A percentile compares a stretch with the other conserved stretches of the same genome.
Conservation (phyloP, 2,329 filamentous ascomycete genomes). For the Sporothrix brasiliensis region DNA sequence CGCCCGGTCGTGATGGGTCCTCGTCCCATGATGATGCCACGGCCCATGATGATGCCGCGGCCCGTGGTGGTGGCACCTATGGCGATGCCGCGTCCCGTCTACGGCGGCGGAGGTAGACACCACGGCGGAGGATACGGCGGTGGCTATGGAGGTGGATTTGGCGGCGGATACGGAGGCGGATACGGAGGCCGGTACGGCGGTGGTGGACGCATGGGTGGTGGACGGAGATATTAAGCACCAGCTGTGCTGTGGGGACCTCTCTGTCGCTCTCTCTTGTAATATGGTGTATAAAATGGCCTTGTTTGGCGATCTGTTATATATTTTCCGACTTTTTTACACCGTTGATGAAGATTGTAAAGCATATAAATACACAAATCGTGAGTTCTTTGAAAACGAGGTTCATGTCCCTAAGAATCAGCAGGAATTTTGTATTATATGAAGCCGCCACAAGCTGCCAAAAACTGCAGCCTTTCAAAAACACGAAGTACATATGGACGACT, state of each 20-base stretch:
- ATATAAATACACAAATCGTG: too few relatives aligned
- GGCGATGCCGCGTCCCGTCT: not conserved
- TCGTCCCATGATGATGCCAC: conserved; percentile 24
- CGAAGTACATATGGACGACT: too few relatives aligned
- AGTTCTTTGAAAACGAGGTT: too few relatives aligned
- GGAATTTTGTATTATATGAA: too few relatives aligned
- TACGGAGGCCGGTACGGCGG: conserved; percentile 15
- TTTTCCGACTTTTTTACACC: too few relatives aligned
- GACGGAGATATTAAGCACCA: not conserved
- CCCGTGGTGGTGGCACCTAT: conserved; percentile 1
- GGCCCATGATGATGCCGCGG: conserved; percentile 11
- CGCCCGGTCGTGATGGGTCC: conserved; percentile 21
- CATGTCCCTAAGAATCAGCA: too few relatives aligned
- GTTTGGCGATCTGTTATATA: too few relatives aligned
- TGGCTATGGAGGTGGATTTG: not conserved
- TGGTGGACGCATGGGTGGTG: conserved; percentile 20
- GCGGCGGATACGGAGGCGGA: not conserved
- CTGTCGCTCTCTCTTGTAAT: not conserved
- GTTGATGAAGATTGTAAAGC: too few relatives aligned
- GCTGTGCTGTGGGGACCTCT: too few relatives aligned
- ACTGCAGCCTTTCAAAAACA: too few relatives aligned
- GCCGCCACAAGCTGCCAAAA: too few relatives aligned
- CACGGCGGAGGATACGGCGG: conserved; percentile 1
- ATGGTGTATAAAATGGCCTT: not conserved
- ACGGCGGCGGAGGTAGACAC: not conserved